phyloP scores from a whole-genome alignment of 2,329 filamentous ascomycete species.

The Rachicladosporium sp. region DNA sequence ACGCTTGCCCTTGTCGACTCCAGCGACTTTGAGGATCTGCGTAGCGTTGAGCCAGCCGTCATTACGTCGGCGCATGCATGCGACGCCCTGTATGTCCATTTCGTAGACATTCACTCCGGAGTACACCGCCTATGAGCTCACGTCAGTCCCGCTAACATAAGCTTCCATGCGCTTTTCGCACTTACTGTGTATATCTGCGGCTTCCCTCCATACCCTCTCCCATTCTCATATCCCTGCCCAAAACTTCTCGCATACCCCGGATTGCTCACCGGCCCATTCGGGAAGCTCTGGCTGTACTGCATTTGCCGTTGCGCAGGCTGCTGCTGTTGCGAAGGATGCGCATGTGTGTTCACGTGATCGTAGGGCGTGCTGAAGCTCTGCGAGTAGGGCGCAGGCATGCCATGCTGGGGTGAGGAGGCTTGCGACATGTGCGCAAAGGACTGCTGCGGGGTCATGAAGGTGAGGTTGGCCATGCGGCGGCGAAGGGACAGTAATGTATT shows the following conservation, averaged over 20 bases:
- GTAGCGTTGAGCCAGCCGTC: conserved; percentile 98
- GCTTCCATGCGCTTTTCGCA: not conserved
- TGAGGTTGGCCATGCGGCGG: conserved; percentile 5
- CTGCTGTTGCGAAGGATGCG: not conserved
- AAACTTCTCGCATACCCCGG: conserved; percentile 28
- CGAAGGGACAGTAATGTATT: not conserved
- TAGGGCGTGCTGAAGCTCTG: conserved; percentile 20
- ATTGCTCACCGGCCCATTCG: conserved; percentile 21
- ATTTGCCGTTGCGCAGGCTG: conserved; percentile 9
- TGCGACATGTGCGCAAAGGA: conserved; percentile 14
- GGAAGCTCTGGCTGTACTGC: conserved; percentile 20
- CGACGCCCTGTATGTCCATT: conserved; percentile 88
- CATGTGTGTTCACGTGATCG: conserved; percentile 10
- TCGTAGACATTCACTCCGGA: conserved; percentile 95
- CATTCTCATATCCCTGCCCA: conserved; percentile 14
- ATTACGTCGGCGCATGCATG: conserved; percentile 88
- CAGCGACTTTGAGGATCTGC: conserved; percentile 93
- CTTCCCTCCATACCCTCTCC: conserved; percentile 20
- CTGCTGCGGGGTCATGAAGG: conserved; percentile 16
- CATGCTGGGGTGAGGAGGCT: conserved; percentile 8
- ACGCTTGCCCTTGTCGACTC: conserved; percentile 92
- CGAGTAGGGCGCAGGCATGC: conserved; percentile 2
- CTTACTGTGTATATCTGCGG: conserved; percentile 40
- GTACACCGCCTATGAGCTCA: conserved; percentile 57
- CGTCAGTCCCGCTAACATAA: no score